Evolutionary conservation across 306 rosid species (phyloP).

Genomic region (Cucumis cinereus): DNA sequence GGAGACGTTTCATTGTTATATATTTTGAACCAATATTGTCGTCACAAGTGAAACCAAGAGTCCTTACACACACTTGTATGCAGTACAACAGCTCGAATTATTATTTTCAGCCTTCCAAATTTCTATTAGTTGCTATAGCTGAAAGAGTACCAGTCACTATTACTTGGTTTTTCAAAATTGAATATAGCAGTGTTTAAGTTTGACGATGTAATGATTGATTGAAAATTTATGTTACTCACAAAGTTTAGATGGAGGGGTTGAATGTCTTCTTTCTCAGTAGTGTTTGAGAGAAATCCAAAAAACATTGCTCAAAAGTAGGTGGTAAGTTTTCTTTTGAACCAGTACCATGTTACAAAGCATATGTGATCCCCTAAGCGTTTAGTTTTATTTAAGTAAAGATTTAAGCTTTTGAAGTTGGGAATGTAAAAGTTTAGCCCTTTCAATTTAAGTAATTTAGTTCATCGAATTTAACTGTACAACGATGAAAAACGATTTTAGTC

Average conservation of each 20-base stretch:
- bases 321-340: not conserved
- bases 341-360: not conserved
- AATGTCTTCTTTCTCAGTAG: too few species aligned
- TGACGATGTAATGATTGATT: not conserved
- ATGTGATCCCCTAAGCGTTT: not conserved
- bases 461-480: not conserved
- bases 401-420: not conserved
- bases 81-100: not conserved
- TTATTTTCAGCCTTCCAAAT: not conserved
- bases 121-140: not conserved
- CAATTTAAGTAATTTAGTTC: not conserved
- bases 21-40: too few species aligned
- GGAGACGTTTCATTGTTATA: too few species aligned
- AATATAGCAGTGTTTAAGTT: not conserved
- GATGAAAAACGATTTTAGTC: not conserved
- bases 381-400: not conserved
- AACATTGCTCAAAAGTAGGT: not conserved
- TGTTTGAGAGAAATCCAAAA: too few species aligned
- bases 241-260: too few species aligned
- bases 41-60: too few species aligned
- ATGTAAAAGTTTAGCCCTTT: not conserved
- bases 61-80: not conserved
- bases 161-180: not conserved
- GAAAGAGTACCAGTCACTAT: not conserved
- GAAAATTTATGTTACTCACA: not conserved